These are phyloP conservation scores for Hanseniaspora sp. DNA, from an alignment of 1,139 yeast genomes.

Conservation along the genomic window DNA sequence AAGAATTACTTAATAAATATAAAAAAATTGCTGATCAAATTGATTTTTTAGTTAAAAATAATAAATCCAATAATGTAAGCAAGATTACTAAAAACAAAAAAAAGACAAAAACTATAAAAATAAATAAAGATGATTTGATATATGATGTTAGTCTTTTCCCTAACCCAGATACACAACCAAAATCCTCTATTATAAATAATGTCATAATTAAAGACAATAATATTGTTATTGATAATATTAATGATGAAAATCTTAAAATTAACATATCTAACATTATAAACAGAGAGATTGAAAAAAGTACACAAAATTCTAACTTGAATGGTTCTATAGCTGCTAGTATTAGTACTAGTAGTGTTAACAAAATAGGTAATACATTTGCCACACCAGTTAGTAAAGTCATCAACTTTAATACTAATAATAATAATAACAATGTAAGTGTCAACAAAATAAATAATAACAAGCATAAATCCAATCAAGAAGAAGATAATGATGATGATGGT, in stretches of 20 bases:
- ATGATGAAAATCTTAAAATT: conserved; percentile 9
- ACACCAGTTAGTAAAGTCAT: conserved; percentile 10
- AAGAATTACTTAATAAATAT: background rate
- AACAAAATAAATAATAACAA: no score
- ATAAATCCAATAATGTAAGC: background rate
- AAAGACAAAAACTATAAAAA: background rate
- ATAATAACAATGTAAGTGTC: no score
- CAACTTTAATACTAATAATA: background rate
- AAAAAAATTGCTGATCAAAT: conserved; percentile 1
- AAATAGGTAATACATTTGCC: background rate
- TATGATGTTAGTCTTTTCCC: background rate
- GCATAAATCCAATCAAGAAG: no score
- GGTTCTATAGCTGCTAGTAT: background rate
- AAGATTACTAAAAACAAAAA: background rate
- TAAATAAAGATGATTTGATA: conserved; percentile 1
- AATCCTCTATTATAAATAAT: background rate
- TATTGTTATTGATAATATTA: conserved; percentile 8
- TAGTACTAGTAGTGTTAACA: background rate
- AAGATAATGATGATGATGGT: no score
- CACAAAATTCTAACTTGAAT: background rate
- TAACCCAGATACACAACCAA: background rate
- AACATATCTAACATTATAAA: conserved; percentile 14
- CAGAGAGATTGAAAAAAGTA: conserved; percentile 9
- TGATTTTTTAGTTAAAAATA: background rate
- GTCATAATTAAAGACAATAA: background rate